Conservation (phyloP, 129 eudicot genomes). For the Pittosporum tobira region DNA sequence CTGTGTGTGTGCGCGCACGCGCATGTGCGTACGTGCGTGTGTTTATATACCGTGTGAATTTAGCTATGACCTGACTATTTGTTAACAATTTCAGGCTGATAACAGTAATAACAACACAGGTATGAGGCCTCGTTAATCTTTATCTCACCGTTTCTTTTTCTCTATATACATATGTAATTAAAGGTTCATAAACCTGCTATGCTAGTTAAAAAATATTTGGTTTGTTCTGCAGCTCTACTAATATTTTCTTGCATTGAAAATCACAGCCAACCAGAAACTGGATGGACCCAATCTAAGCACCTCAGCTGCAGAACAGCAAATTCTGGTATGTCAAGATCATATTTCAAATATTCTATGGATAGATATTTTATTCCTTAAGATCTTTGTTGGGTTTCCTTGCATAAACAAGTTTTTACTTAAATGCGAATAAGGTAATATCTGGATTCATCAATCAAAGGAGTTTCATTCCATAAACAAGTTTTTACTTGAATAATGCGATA, state of each 20-base stretch:
- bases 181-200: too few relatives aligned
- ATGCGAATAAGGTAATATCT: background rate
- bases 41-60: too few relatives aligned
- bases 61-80: background rate
- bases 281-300: slow-evolving; percentile 49
- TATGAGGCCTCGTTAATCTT: slow-evolving; percentile 12
- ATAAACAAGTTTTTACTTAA: background rate
- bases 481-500: too few relatives aligned
- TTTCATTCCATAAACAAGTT: too few relatives aligned
- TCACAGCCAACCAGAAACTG: slow-evolving; percentile 31
- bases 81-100: slow-evolving; percentile 36
- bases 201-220: background rate
- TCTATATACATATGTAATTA: too few relatives aligned
- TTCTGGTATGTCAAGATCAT: slow-evolving; percentile 53
- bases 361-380: background rate
- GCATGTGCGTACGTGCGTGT: too few relatives aligned
- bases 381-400: background rate
- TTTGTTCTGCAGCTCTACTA: background rate
- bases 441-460: background rate
- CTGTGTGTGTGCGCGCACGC: too few relatives aligned
- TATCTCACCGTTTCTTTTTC: background rate
- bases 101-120: slow-evolving; percentile 45
- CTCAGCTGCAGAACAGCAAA: slow-evolving; percentile 88
- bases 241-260: slow-evolving; percentile 5
- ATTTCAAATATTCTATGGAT: background rate